Evolutionary conservation across 2,329 filamentous ascomycete genomes (phyloP).

Genomic region (Chaetothyriales sp.): DNA sequence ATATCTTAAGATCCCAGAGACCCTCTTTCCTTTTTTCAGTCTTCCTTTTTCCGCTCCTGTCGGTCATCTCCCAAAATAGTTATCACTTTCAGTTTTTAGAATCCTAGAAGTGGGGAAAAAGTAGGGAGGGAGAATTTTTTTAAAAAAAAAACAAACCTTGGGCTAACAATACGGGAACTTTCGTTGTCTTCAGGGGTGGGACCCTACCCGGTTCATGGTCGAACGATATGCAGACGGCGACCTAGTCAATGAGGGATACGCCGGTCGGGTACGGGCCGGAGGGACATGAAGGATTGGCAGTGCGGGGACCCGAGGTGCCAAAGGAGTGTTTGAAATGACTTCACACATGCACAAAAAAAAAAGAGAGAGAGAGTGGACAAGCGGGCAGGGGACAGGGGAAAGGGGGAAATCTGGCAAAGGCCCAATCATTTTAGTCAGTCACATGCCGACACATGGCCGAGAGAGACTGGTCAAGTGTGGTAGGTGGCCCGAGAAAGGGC

Average conservation of each 20-base stretch:
- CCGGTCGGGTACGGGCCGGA: conserved; percentile 24
- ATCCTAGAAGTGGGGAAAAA: conserved; percentile 28
- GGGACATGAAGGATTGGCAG: conserved; percentile 22
- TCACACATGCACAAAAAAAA: no score
- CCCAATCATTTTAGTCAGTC: no score
- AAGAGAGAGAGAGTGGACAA: no score
- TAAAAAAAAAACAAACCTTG: neutral
- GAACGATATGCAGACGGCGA: conserved; percentile 63
- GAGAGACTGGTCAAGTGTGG: no score
- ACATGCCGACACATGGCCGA: no score
- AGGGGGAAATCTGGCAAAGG: no score
- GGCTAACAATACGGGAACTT: neutral
- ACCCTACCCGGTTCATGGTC: conserved; percentile 41
- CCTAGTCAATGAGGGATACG: conserved; percentile 21
- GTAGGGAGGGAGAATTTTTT: no score
- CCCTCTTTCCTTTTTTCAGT: neutral
- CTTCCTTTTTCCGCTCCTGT: no score
- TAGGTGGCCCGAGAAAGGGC: no score
- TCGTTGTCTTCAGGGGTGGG: conserved; percentile 7
- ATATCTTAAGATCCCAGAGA: conserved; percentile 57
- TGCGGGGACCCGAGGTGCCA: conserved; percentile 27
- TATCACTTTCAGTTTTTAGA: no score
- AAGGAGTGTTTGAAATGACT: conserved; percentile 21
- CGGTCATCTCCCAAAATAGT: no score
- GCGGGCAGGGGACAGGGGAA: no score